Percentiles rank a stretch among this genome's conserved stretches.
These are phyloP conservation scores for Kluyveromyces siamensis DNA, from an alignment of 805 yeast species.

Conservation along the genomic window DNA sequence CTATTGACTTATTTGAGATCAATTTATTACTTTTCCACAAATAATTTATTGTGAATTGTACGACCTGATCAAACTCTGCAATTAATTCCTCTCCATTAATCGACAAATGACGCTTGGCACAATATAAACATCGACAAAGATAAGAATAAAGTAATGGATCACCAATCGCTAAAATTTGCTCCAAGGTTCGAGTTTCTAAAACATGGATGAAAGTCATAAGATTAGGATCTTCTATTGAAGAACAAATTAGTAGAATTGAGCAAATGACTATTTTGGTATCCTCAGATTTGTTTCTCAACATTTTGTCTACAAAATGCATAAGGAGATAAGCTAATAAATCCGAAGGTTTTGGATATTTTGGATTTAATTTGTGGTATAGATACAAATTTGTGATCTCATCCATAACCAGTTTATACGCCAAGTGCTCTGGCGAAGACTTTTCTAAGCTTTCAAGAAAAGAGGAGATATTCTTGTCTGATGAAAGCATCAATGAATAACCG, in stretches of 20 bases:
- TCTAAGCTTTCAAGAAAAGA: neutral
- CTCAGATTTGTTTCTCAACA: neutral
- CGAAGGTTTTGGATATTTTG: neutral
- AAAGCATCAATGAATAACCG: neutral
- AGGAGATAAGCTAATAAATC: neutral
- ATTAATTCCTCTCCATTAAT: too few species aligned
- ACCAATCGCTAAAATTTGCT: neutral
- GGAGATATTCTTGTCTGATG: neutral
- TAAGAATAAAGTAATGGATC: constrained; percentile 1
- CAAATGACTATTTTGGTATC: neutral
- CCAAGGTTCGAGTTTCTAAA: neutral
- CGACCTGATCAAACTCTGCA: neutral
- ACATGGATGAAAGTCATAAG: neutral
- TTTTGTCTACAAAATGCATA: neutral
- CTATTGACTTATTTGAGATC: neutral
- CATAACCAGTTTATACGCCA: too few species aligned
- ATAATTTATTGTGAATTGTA: neutral
- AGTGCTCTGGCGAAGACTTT: neutral
- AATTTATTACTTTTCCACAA: neutral
- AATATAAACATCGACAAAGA: constrained; percentile 4
- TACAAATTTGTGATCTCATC: neutral
- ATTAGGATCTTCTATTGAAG: neutral
- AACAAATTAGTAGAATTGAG: neutral
- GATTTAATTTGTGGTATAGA: neutral
- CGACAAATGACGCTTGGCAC: neutral